These are phyloP conservation scores for Flueggea neowawraea DNA, from an alignment of 441 rosid genomes.

Conservation along the genomic window DNA sequence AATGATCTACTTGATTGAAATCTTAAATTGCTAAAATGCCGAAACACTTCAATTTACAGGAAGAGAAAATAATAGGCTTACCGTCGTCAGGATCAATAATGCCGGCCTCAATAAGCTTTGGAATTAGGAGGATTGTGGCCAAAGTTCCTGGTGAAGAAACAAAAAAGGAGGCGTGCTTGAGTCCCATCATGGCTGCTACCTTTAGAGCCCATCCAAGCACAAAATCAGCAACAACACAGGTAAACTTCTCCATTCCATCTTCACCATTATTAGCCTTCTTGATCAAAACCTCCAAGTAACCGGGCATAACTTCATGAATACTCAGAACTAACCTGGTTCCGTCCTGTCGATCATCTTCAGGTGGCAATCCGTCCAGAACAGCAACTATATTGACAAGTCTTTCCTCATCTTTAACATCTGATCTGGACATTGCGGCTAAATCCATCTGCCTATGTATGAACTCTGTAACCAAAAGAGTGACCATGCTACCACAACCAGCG, in stretches of 20 bases:
- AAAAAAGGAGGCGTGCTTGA: slow-evolving; percentile 9
- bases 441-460: neutral
- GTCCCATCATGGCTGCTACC: slow-evolving; percentile 25
- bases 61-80: neutral
- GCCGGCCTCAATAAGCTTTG: slow-evolving; percentile 20
- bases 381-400: slow-evolving; percentile 13
- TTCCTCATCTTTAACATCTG: neutral
- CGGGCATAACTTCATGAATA: slow-evolving; percentile 12
- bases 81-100: slow-evolving; percentile 22
- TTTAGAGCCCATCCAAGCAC: slow-evolving; percentile 20
- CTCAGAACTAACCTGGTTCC: neutral
- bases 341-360: slow-evolving; percentile 7
- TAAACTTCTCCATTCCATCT: slow-evolving; percentile 11
- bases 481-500: slow-evolving; percentile 24
- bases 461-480: slow-evolving; percentile 16
- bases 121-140: slow-evolving; percentile 10
- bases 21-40: neutral
- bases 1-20: too few species aligned
- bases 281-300: slow-evolving; percentile 16
- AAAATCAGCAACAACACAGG: slow-evolving; percentile 23
- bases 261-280: slow-evolving; percentile 3
- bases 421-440: neutral
- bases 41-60: too few species aligned
- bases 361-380: slow-evolving; percentile 19
- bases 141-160: slow-evolving; percentile 12